Percentiles rank a stretch among this genome's conserved stretches.
Evolutionary conservation across 139 green algal species (phyloP).

Genomic region (Picochlorum sp.): DNA sequence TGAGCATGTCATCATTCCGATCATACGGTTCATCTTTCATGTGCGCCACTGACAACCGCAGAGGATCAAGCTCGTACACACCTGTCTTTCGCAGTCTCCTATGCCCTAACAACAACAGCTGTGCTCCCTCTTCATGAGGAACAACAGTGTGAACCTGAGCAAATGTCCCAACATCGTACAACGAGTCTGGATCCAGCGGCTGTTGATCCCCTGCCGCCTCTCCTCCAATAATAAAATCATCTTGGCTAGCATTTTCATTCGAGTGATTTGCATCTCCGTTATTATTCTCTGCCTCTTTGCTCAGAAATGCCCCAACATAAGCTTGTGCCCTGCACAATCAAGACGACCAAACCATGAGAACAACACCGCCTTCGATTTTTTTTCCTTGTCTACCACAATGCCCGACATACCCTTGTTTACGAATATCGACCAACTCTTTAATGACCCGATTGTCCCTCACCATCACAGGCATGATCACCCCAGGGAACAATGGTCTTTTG

Average conservation of each 20-base stretch:
- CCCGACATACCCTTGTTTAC: conserved; percentile 25
- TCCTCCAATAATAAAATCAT: background rate
- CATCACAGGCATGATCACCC: conserved; percentile 73
- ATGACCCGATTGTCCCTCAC: conserved; percentile 71
- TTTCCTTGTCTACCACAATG: conserved; percentile 2
- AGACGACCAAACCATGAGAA: no score
- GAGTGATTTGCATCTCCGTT: background rate
- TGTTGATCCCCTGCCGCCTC: background rate
- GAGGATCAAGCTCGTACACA: conserved; percentile 41
- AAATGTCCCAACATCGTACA: conserved; percentile 73
- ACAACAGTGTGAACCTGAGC: conserved; percentile 67
- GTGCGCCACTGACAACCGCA: conserved; percentile 74
- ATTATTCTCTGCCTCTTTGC: conserved; percentile 5
- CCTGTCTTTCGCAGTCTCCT: conserved; percentile 53
- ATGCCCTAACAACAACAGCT: conserved; percentile 88
- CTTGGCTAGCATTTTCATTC: background rate
- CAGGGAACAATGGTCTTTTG: conserved; percentile 74
- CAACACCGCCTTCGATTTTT: no score
- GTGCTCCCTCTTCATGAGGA: conserved; percentile 48
- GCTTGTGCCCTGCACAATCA: conserved; percentile 46
- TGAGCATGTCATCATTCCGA: conserved; percentile 67
- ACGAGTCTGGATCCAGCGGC: conserved; percentile 3
- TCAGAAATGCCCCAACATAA: conserved; percentile 90
- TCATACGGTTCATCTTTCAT: conserved; percentile 76
- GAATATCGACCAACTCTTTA: conserved; percentile 69